A percentile compares a stretch with the other conserved stretches of the same genome.
phyloP scores from a whole-genome alignment of 208 protist genomes.

The Lotmaria passim region DNA sequence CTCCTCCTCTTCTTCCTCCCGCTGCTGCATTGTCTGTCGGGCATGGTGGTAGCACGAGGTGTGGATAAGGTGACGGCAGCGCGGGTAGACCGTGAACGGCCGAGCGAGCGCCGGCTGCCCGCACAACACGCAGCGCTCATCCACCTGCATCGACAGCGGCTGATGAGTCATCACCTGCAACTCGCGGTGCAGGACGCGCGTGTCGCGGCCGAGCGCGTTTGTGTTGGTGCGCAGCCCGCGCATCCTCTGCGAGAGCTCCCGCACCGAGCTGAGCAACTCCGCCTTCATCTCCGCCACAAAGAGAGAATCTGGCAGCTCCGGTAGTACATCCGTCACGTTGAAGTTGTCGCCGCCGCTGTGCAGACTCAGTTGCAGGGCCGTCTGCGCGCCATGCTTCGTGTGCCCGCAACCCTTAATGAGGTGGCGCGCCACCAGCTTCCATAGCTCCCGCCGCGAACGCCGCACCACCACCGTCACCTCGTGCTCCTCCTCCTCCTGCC shows the following conservation, averaged over 20 bases:
- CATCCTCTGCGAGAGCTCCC: slow-evolving; percentile 28
- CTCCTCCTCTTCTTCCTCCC: background rate
- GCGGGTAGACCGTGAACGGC: slow-evolving; percentile 45
- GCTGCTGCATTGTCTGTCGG: slow-evolving; percentile 12
- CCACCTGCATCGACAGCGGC: slow-evolving; percentile 21
- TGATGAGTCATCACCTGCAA: slow-evolving; percentile 13
- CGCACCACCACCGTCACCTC: background rate
- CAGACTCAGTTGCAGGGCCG: slow-evolving; percentile 46
- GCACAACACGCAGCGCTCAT: slow-evolving; percentile 40
- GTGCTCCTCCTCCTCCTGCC: background rate
- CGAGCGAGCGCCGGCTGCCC: slow-evolving; percentile 39
- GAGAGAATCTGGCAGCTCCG: slow-evolving; percentile 39
- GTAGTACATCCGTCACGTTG: slow-evolving; percentile 52
- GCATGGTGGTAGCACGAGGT: slow-evolving; percentile 47
- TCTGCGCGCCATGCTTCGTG: slow-evolving; percentile 23
- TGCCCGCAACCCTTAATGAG: slow-evolving; percentile 21
- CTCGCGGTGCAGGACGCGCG: slow-evolving; percentile 33
- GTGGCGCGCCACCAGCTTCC: slow-evolving; percentile 30
- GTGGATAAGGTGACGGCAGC: slow-evolving; percentile 53
- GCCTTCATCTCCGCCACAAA: slow-evolving; percentile 51
- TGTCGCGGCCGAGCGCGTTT: slow-evolving; percentile 25
- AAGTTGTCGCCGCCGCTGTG: slow-evolving; percentile 37
- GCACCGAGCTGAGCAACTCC: slow-evolving; percentile 43
- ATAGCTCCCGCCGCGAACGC: slow-evolving; percentile 15
- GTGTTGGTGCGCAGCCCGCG: slow-evolving; percentile 26